Conservation (phyloP, 805 yeast genomes). For the Candida gorgasii region DNA sequence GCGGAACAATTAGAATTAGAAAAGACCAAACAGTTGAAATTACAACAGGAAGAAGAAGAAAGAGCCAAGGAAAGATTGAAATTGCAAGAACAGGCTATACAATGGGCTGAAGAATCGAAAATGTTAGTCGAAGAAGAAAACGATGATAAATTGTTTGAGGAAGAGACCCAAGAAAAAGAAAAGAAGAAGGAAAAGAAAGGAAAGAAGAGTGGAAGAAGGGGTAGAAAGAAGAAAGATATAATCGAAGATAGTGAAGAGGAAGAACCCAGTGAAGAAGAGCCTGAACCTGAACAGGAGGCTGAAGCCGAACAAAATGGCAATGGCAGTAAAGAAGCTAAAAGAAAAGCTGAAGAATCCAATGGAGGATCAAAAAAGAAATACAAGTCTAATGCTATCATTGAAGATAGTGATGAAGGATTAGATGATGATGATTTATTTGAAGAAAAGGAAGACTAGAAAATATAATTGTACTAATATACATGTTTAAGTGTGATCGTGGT, state of each 20-base stretch:
- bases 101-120: conserved; percentile 47
- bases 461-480: conserved; percentile 14
- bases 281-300: background rate
- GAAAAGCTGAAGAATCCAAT: conserved; percentile 5
- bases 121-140: conserved; percentile 37
- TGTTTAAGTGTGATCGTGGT: too few species aligned
- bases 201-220: conserved; percentile 29
- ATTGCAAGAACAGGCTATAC: conserved; percentile 53
- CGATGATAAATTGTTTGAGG: conserved; percentile 31
- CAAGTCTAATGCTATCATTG: conserved; percentile 32
- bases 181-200: conserved; percentile 29
- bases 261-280: conserved; percentile 19
- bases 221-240: conserved; percentile 29
- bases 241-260: conserved; percentile 38
- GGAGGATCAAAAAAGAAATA: conserved; percentile 25
- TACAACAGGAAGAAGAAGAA: conserved; percentile 48
- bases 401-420: conserved; percentile 52
- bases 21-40: conserved; percentile 42
- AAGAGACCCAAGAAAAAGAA: conserved; percentile 34
- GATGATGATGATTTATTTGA: conserved; percentile 33
- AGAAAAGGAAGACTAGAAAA: conserved; percentile 19
- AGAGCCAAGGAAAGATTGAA: conserved; percentile 46
- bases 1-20: conserved; percentile 35
- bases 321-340: background rate
- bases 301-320: conserved; percentile 10